Percentiles rank a stretch among this genome's conserved stretches.
Evolutionary conservation across 2,329 filamentous ascomycete species (phyloP).

Genomic region (Xylaria sp.): DNA sequence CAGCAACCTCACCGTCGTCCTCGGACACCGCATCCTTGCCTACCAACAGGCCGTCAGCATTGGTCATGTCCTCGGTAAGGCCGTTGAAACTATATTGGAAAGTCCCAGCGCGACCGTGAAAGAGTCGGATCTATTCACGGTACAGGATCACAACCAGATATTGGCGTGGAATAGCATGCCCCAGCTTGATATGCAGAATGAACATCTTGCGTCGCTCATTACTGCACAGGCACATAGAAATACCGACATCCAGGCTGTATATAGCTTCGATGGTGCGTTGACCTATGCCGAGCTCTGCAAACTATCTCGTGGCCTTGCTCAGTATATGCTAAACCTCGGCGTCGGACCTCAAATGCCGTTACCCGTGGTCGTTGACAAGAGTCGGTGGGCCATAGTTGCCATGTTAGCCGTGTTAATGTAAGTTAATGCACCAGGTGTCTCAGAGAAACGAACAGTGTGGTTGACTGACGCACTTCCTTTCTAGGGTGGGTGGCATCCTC

Average conservation of each 20-base stretch:
- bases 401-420: slow-evolving; percentile 76
- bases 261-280: slow-evolving; percentile 49
- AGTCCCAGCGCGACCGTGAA: slow-evolving; percentile 56
- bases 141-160: slow-evolving; percentile 66
- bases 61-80: slow-evolving; percentile 63
- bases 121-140: slow-evolving; percentile 64
- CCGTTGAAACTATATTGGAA: slow-evolving; percentile 60
- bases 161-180: slow-evolving; percentile 62
- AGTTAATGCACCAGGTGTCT: slow-evolving; percentile 59
- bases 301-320: slow-evolving; percentile 47
- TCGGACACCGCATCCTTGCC: slow-evolving; percentile 58
- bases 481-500: slow-evolving; percentile 60
- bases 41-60: slow-evolving; percentile 59
- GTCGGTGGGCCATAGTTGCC: slow-evolving; percentile 72
- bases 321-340: slow-evolving; percentile 46
- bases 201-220: slow-evolving; percentile 59
- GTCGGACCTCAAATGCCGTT: slow-evolving; percentile 58
- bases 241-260: slow-evolving; percentile 53
- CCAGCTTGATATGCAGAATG: slow-evolving; percentile 55
- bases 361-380: slow-evolving; percentile 76
- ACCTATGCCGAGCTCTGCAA: slow-evolving; percentile 48
- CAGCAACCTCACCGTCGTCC: slow-evolving; percentile 56
- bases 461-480: slow-evolving; percentile 15
- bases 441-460: neutral
- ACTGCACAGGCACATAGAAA: slow-evolving; percentile 53